Conservation (phyloP, 2,329 filamentous ascomycete genomes). For the Fusarium tricinctum region DNA sequence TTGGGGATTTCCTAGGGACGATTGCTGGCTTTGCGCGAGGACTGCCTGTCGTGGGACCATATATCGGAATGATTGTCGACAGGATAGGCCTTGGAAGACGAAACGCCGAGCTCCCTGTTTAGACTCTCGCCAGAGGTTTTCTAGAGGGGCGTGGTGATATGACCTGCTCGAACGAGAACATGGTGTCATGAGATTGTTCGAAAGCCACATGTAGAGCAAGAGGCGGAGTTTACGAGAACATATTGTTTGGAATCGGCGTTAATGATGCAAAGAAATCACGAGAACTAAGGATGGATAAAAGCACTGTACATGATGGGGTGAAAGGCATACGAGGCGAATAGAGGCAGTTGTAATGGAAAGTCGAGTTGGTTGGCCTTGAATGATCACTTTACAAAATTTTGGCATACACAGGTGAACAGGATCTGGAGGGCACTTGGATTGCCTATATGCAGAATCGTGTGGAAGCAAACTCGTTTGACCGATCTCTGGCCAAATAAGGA, state of each 20-base stretch:
- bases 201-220: conserved; percentile 22
- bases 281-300: conserved; percentile 22
- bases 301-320: conserved; percentile 24
- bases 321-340: conserved; percentile 24
- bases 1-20: conserved; percentile 96
- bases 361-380: conserved; percentile 4
- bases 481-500: conserved; percentile 41
- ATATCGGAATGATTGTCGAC: conserved; percentile 82
- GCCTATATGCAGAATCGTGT: conserved; percentile 51
- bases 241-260: conserved; percentile 47
- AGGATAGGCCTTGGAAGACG: conserved; percentile 76
- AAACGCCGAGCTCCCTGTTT: conserved; percentile 84
- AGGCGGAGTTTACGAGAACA: conserved; percentile 41
- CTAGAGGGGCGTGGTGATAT: not conserved
- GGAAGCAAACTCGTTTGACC: conserved; percentile 46
- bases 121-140: conserved; percentile 48
- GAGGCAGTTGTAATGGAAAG: conserved; percentile 21
- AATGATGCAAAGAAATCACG: conserved; percentile 32
- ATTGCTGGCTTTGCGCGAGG: conserved; percentile 89
- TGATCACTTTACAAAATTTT: conserved; percentile 7
- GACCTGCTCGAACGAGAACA: conserved; percentile 1
- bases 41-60: conserved; percentile 87
- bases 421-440: conserved; percentile 44
- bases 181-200: conserved; percentile 14
- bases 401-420: conserved; percentile 8